These are phyloP conservation scores for Trypanosoma congolense DNA, from an alignment of 208 protist genomes.

Conservation along the genomic window DNA sequence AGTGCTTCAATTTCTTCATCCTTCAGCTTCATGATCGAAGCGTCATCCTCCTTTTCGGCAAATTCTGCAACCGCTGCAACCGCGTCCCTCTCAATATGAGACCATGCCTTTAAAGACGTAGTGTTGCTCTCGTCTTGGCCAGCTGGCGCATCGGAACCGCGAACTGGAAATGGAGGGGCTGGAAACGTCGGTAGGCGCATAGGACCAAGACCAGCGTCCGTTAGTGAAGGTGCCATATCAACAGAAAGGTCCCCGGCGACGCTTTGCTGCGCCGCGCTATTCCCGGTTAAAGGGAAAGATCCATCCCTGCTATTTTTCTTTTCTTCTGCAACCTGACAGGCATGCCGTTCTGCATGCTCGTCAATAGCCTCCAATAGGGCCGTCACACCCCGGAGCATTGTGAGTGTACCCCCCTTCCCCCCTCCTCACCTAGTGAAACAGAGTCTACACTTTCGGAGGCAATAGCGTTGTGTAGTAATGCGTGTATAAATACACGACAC, in stretches of 20 bases:
- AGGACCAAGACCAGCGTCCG: background rate
- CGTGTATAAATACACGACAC: no score
- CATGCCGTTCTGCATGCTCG: conserved; percentile 40
- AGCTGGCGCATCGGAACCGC: background rate
- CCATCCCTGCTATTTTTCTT: background rate
- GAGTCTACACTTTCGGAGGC: no score
- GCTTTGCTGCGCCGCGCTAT: background rate
- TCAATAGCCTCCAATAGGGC: conserved; percentile 37
- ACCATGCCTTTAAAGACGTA: background rate
- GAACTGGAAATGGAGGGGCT: background rate
- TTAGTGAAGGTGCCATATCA: background rate
- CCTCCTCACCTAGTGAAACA: no score
- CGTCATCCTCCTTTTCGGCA: conserved; percentile 7
- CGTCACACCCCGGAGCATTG: conserved; percentile 26
- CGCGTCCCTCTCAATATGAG: conserved; percentile 6
- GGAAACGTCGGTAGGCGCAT: background rate
- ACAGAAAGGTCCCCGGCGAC: no score
- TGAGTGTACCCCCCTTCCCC: background rate
- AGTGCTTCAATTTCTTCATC: conserved; percentile 24
- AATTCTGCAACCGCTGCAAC: background rate
- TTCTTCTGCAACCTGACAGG: conserved; percentile 24
- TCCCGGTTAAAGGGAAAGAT: background rate
- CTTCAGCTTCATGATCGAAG: conserved; percentile 1
- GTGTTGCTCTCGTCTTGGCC: background rate
- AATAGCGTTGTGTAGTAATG: no score